These are phyloP conservation scores for Phlebiopsis gigantea DNA, from an alignment of 768 basidiomycete genomes.

Conservation along the genomic window DNA sequence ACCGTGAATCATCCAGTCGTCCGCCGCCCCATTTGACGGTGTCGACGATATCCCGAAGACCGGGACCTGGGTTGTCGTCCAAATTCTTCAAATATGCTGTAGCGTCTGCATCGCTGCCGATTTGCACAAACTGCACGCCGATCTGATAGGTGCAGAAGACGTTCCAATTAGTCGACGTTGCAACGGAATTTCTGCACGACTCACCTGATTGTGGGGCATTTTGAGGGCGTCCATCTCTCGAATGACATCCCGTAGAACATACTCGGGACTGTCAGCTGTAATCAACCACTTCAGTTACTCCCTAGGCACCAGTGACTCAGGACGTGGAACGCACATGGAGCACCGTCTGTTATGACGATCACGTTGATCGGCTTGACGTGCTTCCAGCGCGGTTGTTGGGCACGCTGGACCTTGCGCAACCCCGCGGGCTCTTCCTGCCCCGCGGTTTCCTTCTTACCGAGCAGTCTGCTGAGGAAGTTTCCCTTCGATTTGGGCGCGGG, in stretches of 20 bases:
- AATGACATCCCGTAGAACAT: conserved; percentile 42
- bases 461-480: conserved; percentile 18
- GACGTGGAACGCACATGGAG: conserved; percentile 34
- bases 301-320: not conserved
- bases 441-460: not conserved
- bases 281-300: not conserved
- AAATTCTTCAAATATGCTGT: conserved; percentile 43
- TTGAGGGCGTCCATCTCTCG: conserved; percentile 45
- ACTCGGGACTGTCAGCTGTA: conserved; percentile 47
- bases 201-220: conserved; percentile 49
- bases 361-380: conserved; percentile 45
- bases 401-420: not conserved
- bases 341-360: conserved; percentile 62
- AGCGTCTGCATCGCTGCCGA: conserved; percentile 43
- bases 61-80: conserved; percentile 43
- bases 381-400: not conserved
- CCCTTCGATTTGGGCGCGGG: too few relatives aligned
- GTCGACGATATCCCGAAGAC: conserved; percentile 66
- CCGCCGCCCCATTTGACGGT: conserved; percentile 50
- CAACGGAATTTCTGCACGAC: not conserved
- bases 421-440: too few relatives aligned
- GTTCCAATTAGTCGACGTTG: conserved; percentile 5
- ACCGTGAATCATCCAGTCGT: conserved; percentile 33
- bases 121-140: conserved; percentile 70
- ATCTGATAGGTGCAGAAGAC: conserved; percentile 38